Evolutionary conservation across 306 rosid species (phyloP), one percentile per base, ranked within the genome.

Genomic region (Arachis hypogaea): DNA sequence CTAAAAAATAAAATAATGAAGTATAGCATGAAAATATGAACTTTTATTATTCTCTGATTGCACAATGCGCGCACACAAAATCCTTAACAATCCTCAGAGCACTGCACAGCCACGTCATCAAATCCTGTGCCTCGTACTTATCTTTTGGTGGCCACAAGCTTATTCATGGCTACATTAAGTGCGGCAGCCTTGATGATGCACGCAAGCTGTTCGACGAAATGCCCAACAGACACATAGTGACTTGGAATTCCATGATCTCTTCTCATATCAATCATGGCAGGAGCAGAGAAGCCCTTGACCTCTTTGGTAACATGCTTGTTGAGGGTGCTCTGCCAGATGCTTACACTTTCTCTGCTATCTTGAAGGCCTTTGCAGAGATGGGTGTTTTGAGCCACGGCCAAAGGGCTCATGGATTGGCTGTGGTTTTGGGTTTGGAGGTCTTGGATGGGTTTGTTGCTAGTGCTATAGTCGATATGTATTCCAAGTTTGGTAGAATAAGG

Each of bases 281-380:
- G 83, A 76, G 81, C 68, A 76, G 41, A 67, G 85, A 86, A 51
- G 92, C 92, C 54, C 64, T 88, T 72, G 80, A 56, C 52, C 63
- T 86, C 51, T 88, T 56, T 49, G 59, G 9, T 30, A 81, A 50
- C 76, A 88, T 90, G 93, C 83, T 83, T 29, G 62, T 69, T 33
- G 85, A 86, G 62, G 89, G 89, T 64, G 85, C 81, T 77, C 63
- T 81, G 30, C 93, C 91, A 0, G 91, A 90, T 85, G 88, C 85
- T 3, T 86, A 68, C 81, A 86, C 96, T 0, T 86, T 86, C 59
- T 86, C 93, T 40, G 70, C 89, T 10, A 75, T 90, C 60, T 86
- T 82, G 40, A 90, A 90, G 86, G 92, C 87, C 0, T 83, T 90
- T 74, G 69, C 88, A 29, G 78, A 80, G 63, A 65, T 83, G 78